Conservation (phyloP, 108 stramenopile genomes). For the Parietichytrium sp. region DNA sequence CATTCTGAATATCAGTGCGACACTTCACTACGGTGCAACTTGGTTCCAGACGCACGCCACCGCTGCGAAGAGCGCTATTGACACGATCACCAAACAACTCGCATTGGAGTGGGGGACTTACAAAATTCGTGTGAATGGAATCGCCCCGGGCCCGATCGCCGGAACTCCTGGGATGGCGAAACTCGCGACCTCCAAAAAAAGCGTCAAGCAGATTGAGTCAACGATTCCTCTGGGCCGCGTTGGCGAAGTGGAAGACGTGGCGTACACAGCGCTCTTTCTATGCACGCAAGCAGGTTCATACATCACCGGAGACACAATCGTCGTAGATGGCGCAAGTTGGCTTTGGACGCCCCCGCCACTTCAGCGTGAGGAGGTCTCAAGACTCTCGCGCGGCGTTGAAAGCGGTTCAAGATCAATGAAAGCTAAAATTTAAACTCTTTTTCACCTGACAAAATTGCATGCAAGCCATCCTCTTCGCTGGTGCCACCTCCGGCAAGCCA, state of each 20-base stretch:
- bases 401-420: not conserved
- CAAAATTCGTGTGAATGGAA: conserved; percentile 12
- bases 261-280: not conserved
- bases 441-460: too few relatives aligned
- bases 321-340: conserved; percentile 39
- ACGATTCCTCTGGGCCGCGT: not conserved
- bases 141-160: conserved; percentile 41
- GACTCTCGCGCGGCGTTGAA: not conserved
- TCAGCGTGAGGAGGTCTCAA: not conserved
- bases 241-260: not conserved
- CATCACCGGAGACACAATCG: not conserved
- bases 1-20: conserved; percentile 37
- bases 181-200: not conserved
- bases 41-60: conserved; percentile 36
- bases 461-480: too few relatives aligned
- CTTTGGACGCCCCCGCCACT: not conserved
- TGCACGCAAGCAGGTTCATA: not conserved
- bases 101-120: conserved; percentile 35
- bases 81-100: not conserved
- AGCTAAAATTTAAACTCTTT: not conserved
- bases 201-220: not conserved
- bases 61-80: conserved; percentile 34
- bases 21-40: conserved; percentile 36
- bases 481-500: too few relatives aligned
- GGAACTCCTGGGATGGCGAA: conserved; percentile 5